These are phyloP conservation scores for Aegle marmelos DNA, from an alignment of 345 rosid species.

Conservation along the genomic window DNA sequence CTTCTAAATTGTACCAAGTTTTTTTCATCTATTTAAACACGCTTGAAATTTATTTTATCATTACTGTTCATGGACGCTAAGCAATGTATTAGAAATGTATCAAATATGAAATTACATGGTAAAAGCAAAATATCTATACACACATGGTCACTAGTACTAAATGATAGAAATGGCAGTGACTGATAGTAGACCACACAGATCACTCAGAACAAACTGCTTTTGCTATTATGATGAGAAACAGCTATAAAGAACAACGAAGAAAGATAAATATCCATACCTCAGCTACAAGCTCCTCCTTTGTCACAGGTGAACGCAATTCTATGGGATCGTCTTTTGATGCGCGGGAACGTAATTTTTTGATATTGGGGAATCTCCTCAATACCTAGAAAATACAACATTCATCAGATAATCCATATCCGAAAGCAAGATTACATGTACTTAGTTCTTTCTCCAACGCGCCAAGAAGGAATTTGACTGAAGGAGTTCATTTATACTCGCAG, in stretches of 20 bases:
- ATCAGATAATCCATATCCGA: background rate
- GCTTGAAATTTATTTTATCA: background rate
- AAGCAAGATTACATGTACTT: background rate
- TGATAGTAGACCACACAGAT: background rate
- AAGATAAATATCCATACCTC: constrained; percentile 47
- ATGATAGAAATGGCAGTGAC: background rate
- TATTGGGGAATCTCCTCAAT: constrained; percentile 53
- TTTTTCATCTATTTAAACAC: background rate
- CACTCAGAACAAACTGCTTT: background rate
- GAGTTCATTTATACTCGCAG: background rate
- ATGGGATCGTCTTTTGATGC: constrained; percentile 72
- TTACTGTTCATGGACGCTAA: background rate
- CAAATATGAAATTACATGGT: background rate
- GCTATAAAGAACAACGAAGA: background rate
- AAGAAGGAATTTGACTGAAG: background rate
- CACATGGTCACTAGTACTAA: background rate
- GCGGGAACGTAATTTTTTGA: constrained; percentile 59
- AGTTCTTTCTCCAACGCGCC: constrained; percentile 2
- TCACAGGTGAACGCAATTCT: constrained; percentile 61
- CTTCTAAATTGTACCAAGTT: background rate
- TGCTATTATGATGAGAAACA: background rate
- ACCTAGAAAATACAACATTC: constrained; percentile 35
- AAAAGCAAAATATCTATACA: background rate
- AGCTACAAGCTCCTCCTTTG: constrained; percentile 66
- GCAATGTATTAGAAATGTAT: background rate